Percentiles rank a stretch among this genome's conserved stretches.
Evolutionary conservation across 1,139 yeast genomes (phyloP).

Genomic region (Yamadazyma blattariae): DNA sequence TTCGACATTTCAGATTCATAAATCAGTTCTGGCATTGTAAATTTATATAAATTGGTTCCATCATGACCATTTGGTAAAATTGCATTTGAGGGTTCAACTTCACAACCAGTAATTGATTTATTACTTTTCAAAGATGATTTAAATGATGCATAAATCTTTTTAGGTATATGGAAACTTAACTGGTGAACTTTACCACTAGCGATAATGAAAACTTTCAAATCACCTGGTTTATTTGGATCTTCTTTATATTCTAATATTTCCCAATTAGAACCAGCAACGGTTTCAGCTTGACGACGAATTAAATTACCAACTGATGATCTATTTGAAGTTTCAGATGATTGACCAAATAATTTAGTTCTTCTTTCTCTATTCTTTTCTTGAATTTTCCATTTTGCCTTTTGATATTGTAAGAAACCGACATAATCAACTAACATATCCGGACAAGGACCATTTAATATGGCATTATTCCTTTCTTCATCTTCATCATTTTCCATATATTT

Average conservation of each 20-base stretch:
- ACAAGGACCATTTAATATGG: slow-evolving; percentile 51
- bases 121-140: slow-evolving; percentile 45
- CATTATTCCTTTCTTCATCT: slow-evolving; percentile 40
- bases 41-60: slow-evolving; percentile 53
- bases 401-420: slow-evolving; percentile 69
- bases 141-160: slow-evolving; percentile 67
- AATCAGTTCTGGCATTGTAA: slow-evolving; percentile 64
- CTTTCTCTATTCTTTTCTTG: slow-evolving; percentile 71
- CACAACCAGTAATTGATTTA: slow-evolving; percentile 49
- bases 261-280: slow-evolving; percentile 77
- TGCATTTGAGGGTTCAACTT: slow-evolving; percentile 57
- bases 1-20: slow-evolving; percentile 56
- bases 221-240: slow-evolving; percentile 65
- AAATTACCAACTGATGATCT: slow-evolving; percentile 62
- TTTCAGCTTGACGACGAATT: slow-evolving; percentile 75
- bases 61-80: slow-evolving; percentile 71
- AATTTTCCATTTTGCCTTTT: slow-evolving; percentile 80
- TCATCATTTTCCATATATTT: slow-evolving; percentile 36
- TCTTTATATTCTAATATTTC: slow-evolving; percentile 71
- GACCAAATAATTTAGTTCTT: slow-evolving; percentile 78
- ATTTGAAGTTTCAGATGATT: slow-evolving; percentile 43
- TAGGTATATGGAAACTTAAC: slow-evolving; percentile 71
- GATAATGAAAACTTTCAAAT: slow-evolving; percentile 66
- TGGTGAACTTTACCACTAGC: slow-evolving; percentile 74
- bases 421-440: slow-evolving; percentile 79